Evolutionary conservation across 306 rosid genomes (phyloP).

Genomic region (Vigna hirtella): DNA sequence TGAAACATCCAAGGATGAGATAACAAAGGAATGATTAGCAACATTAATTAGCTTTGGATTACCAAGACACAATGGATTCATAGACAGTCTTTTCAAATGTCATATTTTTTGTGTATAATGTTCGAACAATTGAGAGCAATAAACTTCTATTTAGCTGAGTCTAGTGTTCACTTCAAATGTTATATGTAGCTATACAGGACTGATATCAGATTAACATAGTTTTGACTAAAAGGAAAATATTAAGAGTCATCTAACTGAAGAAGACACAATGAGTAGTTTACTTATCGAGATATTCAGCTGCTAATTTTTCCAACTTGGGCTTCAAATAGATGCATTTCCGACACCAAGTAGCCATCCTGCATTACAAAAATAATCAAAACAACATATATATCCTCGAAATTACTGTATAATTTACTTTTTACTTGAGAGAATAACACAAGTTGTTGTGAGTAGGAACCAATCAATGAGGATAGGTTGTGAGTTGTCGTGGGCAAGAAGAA

Average conservation of each 20-base stretch:
- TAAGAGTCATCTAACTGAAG: not conserved
- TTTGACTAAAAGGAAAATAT: constrained; percentile 1
- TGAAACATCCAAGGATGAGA: constrained; percentile 32
- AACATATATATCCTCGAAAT: not conserved
- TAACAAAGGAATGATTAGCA: constrained; percentile 12
- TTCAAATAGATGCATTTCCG: constrained; percentile 93
- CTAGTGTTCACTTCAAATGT: not conserved
- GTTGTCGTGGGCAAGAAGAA: constrained; percentile 55
- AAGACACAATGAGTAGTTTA: constrained; percentile 37
- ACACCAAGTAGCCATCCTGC: constrained; percentile 98
- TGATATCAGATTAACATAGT: not conserved
- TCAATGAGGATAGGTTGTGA: constrained; percentile 80
- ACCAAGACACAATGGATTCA: constrained; percentile 2
- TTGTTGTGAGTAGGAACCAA: constrained; percentile 52
- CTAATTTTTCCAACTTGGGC: constrained; percentile 93
- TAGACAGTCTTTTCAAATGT: constrained; percentile 6
- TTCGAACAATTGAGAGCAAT: too few species aligned
- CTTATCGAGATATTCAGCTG: constrained; percentile 78
- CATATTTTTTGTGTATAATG: too few species aligned
- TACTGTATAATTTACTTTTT: too few species aligned
- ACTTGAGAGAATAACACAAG: too few species aligned
- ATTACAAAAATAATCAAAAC: constrained; percentile 16
- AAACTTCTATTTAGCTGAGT: not conserved
- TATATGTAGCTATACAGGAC: not conserved
- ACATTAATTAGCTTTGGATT: not conserved